These are phyloP conservation scores for Talaromyces thailandensis DNA, from an alignment of 495 filamentous ascomycete genomes.

Conservation along the genomic window DNA sequence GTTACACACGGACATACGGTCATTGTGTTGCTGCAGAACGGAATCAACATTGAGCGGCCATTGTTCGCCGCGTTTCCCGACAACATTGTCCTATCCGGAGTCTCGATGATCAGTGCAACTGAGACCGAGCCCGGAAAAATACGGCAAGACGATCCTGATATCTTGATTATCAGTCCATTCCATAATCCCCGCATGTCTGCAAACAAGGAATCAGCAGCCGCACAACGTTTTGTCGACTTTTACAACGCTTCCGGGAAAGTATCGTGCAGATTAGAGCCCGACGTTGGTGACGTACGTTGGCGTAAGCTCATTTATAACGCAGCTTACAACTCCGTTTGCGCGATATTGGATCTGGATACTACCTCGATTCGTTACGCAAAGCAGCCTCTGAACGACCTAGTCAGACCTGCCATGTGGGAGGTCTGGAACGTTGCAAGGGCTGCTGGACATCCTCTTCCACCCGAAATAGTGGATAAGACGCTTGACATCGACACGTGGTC, in stretches of 20 bases:
- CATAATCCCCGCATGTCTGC: neutral
- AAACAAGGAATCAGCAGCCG: neutral
- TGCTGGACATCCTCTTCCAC: conserved; percentile 21
- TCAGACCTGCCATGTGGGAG: conserved; percentile 12
- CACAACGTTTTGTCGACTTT: neutral
- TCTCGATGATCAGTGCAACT: conserved; percentile 10
- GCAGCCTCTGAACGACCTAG: conserved; percentile 7
- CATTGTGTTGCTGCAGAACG: conserved; percentile 48
- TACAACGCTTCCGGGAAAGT: conserved; percentile 11
- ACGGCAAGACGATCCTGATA: neutral
- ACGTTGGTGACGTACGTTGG: neutral
- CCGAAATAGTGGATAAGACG: conserved; percentile 21
- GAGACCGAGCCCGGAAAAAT: neutral
- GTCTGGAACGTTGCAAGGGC: conserved; percentile 10
- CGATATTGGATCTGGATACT: conserved; percentile 8
- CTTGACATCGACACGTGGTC: conserved; percentile 29
- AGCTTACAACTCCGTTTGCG: neutral
- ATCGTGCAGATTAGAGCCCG: neutral
- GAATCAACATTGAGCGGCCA: conserved; percentile 44
- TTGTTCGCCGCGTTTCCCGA: conserved; percentile 31
- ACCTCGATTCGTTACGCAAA: conserved; percentile 7
- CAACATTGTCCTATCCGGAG: conserved; percentile 23
- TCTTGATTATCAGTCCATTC: neutral
- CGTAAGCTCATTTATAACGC: conserved; percentile 5
- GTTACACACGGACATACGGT: conserved; percentile 43